Evolutionary conservation across 306 rosid genomes (phyloP).

Genomic region (Castanospermum australe): DNA sequence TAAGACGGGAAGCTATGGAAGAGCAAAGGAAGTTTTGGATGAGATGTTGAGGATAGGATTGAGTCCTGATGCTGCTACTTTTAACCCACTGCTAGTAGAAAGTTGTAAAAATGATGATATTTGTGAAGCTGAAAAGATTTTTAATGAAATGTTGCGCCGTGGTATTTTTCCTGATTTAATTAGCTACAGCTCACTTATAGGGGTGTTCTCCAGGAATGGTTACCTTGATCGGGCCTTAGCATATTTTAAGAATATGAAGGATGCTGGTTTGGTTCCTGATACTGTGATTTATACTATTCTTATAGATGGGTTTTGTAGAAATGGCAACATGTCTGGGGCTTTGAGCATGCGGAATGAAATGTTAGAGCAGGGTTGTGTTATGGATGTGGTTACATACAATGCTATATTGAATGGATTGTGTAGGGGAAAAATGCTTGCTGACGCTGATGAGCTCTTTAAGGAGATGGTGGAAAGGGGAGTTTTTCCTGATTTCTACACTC

Average conservation of each 20-base stretch:
- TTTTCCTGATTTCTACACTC: slow-evolving; percentile 82
- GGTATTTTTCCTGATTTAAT: slow-evolving; percentile 76
- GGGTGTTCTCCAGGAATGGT: slow-evolving; percentile 68
- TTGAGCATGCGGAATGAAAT: slow-evolving; percentile 71
- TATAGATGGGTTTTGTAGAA: slow-evolving; percentile 77
- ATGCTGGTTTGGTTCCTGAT: slow-evolving; percentile 72
- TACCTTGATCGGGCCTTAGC: slow-evolving; percentile 52
- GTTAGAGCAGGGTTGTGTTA: slow-evolving; percentile 64
- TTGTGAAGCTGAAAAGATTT: slow-evolving; percentile 64
- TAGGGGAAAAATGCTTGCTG: slow-evolving; percentile 64
- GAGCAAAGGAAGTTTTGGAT: slow-evolving; percentile 55
- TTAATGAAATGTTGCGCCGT: slow-evolving; percentile 52
- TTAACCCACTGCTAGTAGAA: slow-evolving; percentile 68
- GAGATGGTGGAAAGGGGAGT: slow-evolving; percentile 91
- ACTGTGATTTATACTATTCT: slow-evolving; percentile 83
- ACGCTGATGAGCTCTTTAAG: slow-evolving; percentile 66
- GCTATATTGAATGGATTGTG: slow-evolving; percentile 83
- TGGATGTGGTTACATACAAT: slow-evolving; percentile 82
- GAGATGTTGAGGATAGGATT: slow-evolving; percentile 67
- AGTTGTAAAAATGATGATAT: slow-evolving; percentile 63
- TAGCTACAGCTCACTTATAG: slow-evolving; percentile 70
- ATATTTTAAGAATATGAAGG: slow-evolving; percentile 62
- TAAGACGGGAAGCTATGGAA: slow-evolving; percentile 52
- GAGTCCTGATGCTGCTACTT: slow-evolving; percentile 69
- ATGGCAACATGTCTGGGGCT: slow-evolving; percentile 64